phyloP scores from a whole-genome alignment of 192 early-diverging fungal genomes.

The Lobosporangium transversale region DNA sequence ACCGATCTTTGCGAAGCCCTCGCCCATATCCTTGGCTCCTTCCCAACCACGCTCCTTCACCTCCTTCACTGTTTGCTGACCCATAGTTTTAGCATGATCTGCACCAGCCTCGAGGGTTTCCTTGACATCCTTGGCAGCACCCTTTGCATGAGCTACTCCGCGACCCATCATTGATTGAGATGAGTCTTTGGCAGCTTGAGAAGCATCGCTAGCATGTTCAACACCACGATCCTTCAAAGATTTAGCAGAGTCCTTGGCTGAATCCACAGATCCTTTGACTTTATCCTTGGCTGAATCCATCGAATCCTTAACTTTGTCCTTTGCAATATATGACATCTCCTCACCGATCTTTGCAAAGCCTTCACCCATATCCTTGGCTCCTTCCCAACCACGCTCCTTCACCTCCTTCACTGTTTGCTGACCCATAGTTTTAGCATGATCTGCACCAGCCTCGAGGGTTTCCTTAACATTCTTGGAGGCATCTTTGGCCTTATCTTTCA shows the following conservation, averaged over 20 bases:
- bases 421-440: background rate
- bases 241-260: background rate
- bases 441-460: background rate
- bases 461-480: background rate
- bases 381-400: constrained; percentile 10
- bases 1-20: too few species aligned
- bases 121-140: background rate
- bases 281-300: background rate
- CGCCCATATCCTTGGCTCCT: too few species aligned
- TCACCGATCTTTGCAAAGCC: background rate
- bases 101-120: background rate
- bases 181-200: background rate
- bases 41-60: too few species aligned
- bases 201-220: background rate
- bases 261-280: background rate
- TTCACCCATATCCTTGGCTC: constrained; percentile 4
- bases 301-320: background rate
- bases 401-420: constrained; percentile 8
- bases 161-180: background rate
- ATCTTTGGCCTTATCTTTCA: background rate
- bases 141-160: constrained; percentile 3
- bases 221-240: background rate
- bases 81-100: too few species aligned
- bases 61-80: too few species aligned
- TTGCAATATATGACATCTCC: background rate